Evolutionary conservation across 1,139 yeast species (phyloP).

Genomic region (Kluyveromyces sp.): DNA sequence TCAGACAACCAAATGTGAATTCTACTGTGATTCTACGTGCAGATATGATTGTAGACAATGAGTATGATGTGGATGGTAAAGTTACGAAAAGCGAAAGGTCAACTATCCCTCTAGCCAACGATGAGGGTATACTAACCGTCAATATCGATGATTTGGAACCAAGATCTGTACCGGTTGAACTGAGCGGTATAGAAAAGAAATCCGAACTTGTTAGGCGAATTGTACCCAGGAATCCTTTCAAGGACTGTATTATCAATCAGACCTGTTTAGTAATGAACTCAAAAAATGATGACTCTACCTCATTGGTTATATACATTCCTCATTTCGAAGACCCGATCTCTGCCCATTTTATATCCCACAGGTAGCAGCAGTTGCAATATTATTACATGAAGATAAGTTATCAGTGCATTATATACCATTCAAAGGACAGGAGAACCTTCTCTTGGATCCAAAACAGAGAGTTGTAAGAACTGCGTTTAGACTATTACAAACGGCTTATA

Average conservation of each 20-base stretch:
- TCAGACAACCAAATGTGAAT: conserved; percentile 82
- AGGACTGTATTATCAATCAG: conserved; percentile 77
- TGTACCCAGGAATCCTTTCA: conserved; percentile 81
- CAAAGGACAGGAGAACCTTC: conserved; percentile 29
- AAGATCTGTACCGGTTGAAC: conserved; percentile 24
- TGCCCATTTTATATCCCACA: conserved; percentile 86
- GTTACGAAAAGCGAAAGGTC: conserved; percentile 6
- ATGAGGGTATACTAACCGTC: conserved; percentile 25
- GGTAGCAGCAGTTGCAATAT: conserved; percentile 71
- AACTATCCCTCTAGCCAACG: conserved; percentile 11
- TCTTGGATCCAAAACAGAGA: conserved; percentile 41
- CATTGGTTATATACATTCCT: conserved; percentile 66
- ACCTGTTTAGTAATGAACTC: conserved; percentile 55
- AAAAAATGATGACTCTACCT: conserved; percentile 31
- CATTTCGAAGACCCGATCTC: conserved; percentile 55
- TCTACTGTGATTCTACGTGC: conserved; percentile 88
- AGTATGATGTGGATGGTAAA: conserved; percentile 37
- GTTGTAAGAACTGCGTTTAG: conserved; percentile 75
- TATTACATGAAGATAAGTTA: conserved; percentile 43
- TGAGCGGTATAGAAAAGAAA: conserved; percentile 13
- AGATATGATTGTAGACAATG: conserved; percentile 59
- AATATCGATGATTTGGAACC: conserved; percentile 51
- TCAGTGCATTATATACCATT: conserved; percentile 80
- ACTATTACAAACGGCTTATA: conserved; percentile 67
- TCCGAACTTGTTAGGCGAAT: conserved; percentile 64